phyloP scores from a whole-genome alignment of 495 filamentous ascomycete genomes.

The Aspergillus funiculosus region DNA sequence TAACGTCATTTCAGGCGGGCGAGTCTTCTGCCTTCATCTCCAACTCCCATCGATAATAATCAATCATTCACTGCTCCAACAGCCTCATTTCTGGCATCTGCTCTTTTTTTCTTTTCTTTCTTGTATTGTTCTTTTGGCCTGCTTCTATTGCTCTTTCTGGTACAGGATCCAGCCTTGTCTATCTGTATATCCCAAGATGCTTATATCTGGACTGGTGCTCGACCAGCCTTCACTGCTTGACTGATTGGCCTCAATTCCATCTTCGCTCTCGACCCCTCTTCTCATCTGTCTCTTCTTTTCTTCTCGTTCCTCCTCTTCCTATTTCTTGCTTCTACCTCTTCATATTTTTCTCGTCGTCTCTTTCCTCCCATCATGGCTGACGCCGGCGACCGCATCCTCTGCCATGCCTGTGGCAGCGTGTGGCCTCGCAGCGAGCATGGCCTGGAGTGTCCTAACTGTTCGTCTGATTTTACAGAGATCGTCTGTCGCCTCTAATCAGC shows the following conservation, averaged over 20 bases:
- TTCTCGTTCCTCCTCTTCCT: not conserved
- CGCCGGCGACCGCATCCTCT: constrained; percentile 64
- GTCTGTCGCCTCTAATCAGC: constrained; percentile 30
- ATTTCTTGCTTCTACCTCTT: not conserved
- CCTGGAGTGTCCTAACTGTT: constrained; percentile 70
- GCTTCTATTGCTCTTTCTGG: not conserved
- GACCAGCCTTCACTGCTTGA: constrained; percentile 9
- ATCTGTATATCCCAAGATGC: constrained; percentile 8
- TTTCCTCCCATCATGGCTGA: constrained; percentile 25
- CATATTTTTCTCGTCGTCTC: not conserved
- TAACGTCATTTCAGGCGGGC: constrained; percentile 10
- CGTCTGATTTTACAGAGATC: constrained; percentile 77
- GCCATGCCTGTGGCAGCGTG: constrained; percentile 71
- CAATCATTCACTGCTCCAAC: too few relatives aligned
- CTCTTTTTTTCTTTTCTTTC: not conserved
- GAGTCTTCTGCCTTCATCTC: constrained; percentile 3
- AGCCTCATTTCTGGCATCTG: too few relatives aligned
- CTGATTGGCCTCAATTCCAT: constrained; percentile 1
- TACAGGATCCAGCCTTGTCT: not conserved
- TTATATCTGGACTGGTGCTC: constrained; percentile 4
- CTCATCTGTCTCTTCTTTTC: not conserved
- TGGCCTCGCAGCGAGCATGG: constrained; percentile 67
- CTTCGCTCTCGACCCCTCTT: not conserved
- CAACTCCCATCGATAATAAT: too few relatives aligned
- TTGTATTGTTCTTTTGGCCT: too few relatives aligned